These are phyloP conservation scores for Zygosaccharomyces siamensis DNA, from an alignment of 805 yeast species.

Conservation along the genomic window DNA sequence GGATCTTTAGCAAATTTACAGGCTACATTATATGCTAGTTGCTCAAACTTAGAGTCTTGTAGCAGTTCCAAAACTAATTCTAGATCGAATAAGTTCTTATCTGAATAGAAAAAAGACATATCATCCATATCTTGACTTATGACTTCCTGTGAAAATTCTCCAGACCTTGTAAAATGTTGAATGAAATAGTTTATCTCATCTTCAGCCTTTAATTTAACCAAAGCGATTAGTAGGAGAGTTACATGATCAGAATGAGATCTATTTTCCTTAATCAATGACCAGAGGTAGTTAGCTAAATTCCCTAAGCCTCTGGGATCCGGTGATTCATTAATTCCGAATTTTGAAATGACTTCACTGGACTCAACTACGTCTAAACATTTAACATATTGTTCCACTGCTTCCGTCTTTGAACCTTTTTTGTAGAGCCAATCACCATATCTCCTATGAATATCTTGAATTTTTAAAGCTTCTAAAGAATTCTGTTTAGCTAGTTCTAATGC, in stretches of 20 bases:
- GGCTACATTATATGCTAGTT: slow-evolving; percentile 66
- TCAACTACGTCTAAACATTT: slow-evolving; percentile 49
- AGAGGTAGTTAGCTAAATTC: slow-evolving; percentile 58
- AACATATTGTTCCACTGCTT: slow-evolving; percentile 73
- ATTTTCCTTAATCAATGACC: slow-evolving; percentile 50
- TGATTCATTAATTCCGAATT: slow-evolving; percentile 62
- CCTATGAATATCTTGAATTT: slow-evolving; percentile 41
- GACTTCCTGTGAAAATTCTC: slow-evolving; percentile 24
- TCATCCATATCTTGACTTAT: slow-evolving; percentile 37
- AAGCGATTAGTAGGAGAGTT: slow-evolving; percentile 70
- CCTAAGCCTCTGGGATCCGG: slow-evolving; percentile 34
- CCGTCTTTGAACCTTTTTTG: slow-evolving; percentile 57
- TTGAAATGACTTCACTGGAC: slow-evolving; percentile 72
- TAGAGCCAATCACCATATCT: slow-evolving; percentile 71
- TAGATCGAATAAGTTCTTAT: slow-evolving; percentile 49
- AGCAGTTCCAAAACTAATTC: slow-evolving; percentile 63
- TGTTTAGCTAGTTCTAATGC: slow-evolving; percentile 65
- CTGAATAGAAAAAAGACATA: slow-evolving; percentile 32
- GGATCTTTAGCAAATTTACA: slow-evolving; percentile 63
- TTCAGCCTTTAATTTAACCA: slow-evolving; percentile 66
- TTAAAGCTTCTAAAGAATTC: slow-evolving; percentile 23
- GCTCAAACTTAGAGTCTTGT: slow-evolving; percentile 62
- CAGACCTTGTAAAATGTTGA: slow-evolving; percentile 34
- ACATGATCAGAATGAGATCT: slow-evolving; percentile 74
- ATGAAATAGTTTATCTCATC: slow-evolving; percentile 57